These are phyloP conservation scores for Cicer cuneatum DNA, from an alignment of 306 rosid species.

Conservation along the genomic window DNA sequence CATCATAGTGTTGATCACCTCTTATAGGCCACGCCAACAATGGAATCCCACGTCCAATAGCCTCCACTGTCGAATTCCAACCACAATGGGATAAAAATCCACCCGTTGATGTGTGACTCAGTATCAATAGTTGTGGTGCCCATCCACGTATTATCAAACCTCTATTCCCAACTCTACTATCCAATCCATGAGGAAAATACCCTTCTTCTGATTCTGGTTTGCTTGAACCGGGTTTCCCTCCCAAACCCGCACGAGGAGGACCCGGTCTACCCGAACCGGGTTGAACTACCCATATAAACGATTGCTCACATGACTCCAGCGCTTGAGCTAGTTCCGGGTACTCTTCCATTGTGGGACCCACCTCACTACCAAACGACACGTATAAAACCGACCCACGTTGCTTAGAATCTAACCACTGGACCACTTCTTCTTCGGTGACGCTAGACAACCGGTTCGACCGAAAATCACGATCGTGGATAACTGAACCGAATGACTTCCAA, in stretches of 20 bases:
- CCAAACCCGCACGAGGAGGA: not conserved
- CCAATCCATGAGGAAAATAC: slow-evolving; percentile 57
- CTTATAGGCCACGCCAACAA: slow-evolving; percentile 70
- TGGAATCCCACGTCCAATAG: slow-evolving; percentile 68
- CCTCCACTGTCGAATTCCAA: slow-evolving; percentile 77
- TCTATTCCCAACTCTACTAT: slow-evolving; percentile 47
- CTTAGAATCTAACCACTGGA: slow-evolving; percentile 63
- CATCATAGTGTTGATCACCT: slow-evolving; percentile 65
- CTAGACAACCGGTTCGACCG: slow-evolving; percentile 50
- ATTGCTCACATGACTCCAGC: slow-evolving; percentile 43
- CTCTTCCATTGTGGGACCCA: slow-evolving; percentile 60
- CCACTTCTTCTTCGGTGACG: slow-evolving; percentile 59
- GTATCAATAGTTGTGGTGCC: slow-evolving; percentile 79
- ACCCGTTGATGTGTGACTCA: slow-evolving; percentile 75
- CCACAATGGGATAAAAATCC: slow-evolving; percentile 77
- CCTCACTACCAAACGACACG: slow-evolving; percentile 62
- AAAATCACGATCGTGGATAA: slow-evolving; percentile 51
- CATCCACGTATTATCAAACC: slow-evolving; percentile 75
- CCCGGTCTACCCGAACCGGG: slow-evolving; percentile 52
- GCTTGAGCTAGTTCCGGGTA: slow-evolving; percentile 49
- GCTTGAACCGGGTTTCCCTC: not conserved
- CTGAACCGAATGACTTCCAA: slow-evolving; percentile 56
- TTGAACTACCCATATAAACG: slow-evolving; percentile 70
- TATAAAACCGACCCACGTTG: slow-evolving; percentile 59
- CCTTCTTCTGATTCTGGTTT: slow-evolving; percentile 37